phyloP scores from a whole-genome alignment of 2,329 filamentous ascomycete genomes.

The Ceratocystis ficicola region DNA sequence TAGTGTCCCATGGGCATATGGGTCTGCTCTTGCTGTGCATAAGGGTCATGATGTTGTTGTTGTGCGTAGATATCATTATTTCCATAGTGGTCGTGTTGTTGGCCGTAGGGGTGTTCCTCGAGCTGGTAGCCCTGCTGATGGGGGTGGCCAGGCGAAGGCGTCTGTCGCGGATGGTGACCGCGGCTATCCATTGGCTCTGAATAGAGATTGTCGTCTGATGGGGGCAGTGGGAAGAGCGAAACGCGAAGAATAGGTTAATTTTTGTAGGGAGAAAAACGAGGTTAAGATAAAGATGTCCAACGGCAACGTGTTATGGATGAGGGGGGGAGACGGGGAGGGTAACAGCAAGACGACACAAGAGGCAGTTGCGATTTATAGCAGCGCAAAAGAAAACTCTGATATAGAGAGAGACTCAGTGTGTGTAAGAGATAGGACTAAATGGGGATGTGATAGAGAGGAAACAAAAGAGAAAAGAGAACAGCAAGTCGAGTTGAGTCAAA shows the following conservation, averaged over 20 bases:
- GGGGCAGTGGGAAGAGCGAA: background rate
- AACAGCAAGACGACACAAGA: background rate
- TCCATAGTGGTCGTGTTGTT: conserved; percentile 34
- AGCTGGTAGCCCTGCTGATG: conserved; percentile 67
- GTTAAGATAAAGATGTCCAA: background rate
- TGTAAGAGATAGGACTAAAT: too few species aligned
- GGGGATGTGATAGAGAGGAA: too few species aligned
- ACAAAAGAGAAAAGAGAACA: too few species aligned
- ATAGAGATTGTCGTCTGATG: conserved; percentile 48
- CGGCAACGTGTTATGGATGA: background rate
- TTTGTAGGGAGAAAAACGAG: background rate
- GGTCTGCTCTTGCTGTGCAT: conserved; percentile 11
- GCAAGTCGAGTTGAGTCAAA: too few species aligned
- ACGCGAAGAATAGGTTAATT: background rate
- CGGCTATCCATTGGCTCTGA: conserved; percentile 46
- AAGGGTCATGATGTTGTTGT: conserved; percentile 30
- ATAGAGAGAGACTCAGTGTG: background rate
- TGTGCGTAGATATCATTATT: conserved; percentile 41
- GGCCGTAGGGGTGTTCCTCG: conserved; percentile 61
- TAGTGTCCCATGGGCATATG: conserved; percentile 22
- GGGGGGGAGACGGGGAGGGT: background rate
- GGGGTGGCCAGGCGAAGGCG: conserved; percentile 66
- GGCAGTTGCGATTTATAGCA: conserved; percentile 6
- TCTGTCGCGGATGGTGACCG: conserved; percentile 39
- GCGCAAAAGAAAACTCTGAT: background rate